phyloP scores from a whole-genome alignment of 2,329 filamentous ascomycete genomes.

The Pseudogymnoascus sp. region DNA sequence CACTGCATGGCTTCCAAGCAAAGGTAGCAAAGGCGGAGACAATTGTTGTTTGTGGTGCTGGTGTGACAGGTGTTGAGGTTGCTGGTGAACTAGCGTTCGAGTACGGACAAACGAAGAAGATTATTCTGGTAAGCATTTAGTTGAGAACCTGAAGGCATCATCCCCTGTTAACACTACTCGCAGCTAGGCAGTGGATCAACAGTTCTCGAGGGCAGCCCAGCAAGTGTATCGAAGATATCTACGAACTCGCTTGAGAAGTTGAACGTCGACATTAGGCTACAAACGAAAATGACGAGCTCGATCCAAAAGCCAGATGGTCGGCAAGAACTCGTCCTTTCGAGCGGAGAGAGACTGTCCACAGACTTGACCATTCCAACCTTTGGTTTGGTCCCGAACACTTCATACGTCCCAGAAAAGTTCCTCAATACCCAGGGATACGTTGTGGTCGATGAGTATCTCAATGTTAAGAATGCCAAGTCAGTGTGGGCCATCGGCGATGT shows the following conservation, averaged over 20 bases:
- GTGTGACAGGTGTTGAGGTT: conserved; percentile 32
- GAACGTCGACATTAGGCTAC: conserved; percentile 44
- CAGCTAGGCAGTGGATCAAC: conserved; percentile 30
- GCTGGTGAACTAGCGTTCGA: conserved; percentile 31
- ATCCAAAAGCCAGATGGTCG: conserved; percentile 38
- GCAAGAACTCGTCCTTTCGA: conserved; percentile 44
- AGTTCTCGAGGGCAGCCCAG: conserved; percentile 22
- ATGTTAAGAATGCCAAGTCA: conserved; percentile 37
- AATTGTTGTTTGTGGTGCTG: conserved; percentile 31
- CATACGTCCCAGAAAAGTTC: conserved; percentile 43
- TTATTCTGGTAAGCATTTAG: conserved; percentile 22
- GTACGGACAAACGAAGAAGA: conserved; percentile 26
- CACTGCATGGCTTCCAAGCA: conserved; percentile 24
- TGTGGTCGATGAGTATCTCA: conserved; percentile 46
- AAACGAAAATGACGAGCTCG: conserved; percentile 37
- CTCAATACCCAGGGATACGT: conserved; percentile 42
- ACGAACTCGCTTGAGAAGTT: conserved; percentile 43
- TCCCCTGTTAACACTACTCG: neutral
- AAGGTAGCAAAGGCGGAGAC: conserved; percentile 24
- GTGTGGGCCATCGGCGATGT: conserved; percentile 29
- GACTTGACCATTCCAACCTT: conserved; percentile 53
- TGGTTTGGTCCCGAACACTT: conserved; percentile 50
- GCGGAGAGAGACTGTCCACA: conserved; percentile 43
- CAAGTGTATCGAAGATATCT: conserved; percentile 24
- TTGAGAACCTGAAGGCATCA: neutral